Conservation (phyloP, 2,329 filamentous ascomycete species). For the Ophiostoma tasmaniense region DNA sequence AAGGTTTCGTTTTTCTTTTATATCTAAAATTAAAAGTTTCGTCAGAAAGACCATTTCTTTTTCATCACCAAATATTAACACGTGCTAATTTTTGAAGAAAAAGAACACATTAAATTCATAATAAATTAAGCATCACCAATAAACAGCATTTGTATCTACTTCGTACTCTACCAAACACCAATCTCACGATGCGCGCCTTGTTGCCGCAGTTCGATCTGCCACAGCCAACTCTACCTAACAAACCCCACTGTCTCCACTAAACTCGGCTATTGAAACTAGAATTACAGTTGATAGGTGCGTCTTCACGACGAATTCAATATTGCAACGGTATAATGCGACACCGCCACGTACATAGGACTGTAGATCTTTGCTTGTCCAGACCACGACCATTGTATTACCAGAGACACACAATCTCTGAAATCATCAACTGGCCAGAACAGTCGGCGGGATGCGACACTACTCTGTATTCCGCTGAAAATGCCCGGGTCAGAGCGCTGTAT, state of each 20-base stretch:
- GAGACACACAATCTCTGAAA: too few species aligned
- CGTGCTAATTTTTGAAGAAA: too few species aligned
- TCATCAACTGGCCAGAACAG: background rate
- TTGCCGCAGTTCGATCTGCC: background rate
- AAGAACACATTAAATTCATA: too few species aligned
- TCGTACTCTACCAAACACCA: too few species aligned
- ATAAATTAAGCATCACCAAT: too few species aligned
- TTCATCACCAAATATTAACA: too few species aligned
- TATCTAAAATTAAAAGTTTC: too few species aligned
- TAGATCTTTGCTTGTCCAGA: background rate
- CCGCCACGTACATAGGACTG: background rate
- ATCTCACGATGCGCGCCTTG: background rate
- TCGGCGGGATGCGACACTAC: background rate
- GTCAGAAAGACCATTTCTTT: too few species aligned
- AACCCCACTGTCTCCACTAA: background rate
- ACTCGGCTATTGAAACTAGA: conserved; percentile 1
- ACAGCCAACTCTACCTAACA: background rate
- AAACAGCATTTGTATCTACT: too few species aligned
- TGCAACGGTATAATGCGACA: background rate
- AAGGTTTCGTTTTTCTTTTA: too few species aligned
- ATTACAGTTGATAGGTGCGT: background rate
- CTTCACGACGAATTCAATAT: background rate
- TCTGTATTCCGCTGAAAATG: background rate
- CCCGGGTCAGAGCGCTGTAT: background rate
- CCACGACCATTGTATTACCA: too few species aligned